Conservation (phyloP, 2,329 filamentous ascomycete genomes). For the Cladosporium sp. region DNA sequence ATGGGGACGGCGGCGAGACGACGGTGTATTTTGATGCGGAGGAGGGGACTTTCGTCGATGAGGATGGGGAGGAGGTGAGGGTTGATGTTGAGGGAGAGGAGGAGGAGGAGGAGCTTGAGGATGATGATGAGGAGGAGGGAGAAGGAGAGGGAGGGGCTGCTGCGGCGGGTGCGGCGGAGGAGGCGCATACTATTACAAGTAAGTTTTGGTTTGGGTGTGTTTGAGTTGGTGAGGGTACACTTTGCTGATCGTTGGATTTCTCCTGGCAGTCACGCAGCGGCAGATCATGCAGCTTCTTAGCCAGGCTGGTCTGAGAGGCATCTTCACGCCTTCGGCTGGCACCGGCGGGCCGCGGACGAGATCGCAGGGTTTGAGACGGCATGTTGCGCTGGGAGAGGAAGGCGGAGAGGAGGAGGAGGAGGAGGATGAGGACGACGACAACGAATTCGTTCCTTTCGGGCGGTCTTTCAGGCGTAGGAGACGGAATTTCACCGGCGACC, state of each 20-base stretch:
- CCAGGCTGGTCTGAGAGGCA: conserved; percentile 46
- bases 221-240: not conserved
- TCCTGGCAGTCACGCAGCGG: conserved; percentile 37
- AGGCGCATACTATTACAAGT: not conserved
- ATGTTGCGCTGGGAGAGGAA: conserved; percentile 20
- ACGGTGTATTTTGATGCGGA: conserved; percentile 33
- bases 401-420: conserved; percentile 31
- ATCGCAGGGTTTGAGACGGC: conserved; percentile 18
- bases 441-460: conserved; percentile 2
- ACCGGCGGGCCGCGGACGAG: conserved; percentile 19
- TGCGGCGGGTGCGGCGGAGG: not conserved
- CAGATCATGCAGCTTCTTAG: conserved; percentile 52
- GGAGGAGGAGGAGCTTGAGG: conserved; percentile 26
- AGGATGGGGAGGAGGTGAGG: conserved; percentile 22
- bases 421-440: conserved; percentile 35
- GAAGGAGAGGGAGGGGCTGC: conserved; percentile 14
- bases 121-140: conserved; percentile 23
- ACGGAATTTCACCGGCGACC: conserved; percentile 38
- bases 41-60: conserved; percentile 28
- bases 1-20: conserved; percentile 37
- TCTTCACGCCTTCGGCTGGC: conserved; percentile 37
- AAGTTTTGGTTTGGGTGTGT: not conserved
- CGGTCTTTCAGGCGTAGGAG: conserved; percentile 37
- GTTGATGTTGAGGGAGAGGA: conserved; percentile 22
- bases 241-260: not conserved